Percentiles rank a stretch among this genome's conserved stretches.
Evolutionary conservation across 1,284 basidiomycete species (phyloP).

Genomic region (Trichosporon asahii): DNA sequence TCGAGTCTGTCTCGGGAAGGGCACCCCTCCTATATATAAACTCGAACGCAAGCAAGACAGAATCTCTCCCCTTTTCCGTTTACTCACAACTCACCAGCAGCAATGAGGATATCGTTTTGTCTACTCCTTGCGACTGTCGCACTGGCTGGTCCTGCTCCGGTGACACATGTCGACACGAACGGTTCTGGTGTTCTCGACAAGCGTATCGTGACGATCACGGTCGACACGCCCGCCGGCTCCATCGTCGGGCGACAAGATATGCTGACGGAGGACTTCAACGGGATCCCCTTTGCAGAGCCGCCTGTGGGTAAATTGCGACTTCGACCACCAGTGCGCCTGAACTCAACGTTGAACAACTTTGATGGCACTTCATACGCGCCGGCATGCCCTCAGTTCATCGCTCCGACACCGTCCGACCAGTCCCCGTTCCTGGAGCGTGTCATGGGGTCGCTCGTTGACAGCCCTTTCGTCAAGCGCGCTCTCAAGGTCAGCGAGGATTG

Average conservation of each 20-base stretch:
- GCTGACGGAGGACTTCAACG: constrained; percentile 34
- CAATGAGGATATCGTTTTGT: no score
- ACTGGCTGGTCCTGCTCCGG: no score
- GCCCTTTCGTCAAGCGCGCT: constrained; percentile 5
- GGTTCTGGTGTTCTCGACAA: neutral
- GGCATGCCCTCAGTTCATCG: constrained; percentile 20
- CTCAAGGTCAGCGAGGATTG: constrained; percentile 29
- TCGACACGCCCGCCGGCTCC: constrained; percentile 17
- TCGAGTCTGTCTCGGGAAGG: no score
- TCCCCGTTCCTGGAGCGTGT: constrained; percentile 8
- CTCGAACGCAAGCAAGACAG: no score
- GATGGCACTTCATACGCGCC: constrained; percentile 13
- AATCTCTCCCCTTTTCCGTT: no score
- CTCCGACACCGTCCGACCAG: constrained; percentile 6
- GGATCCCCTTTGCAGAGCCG: constrained; percentile 64
- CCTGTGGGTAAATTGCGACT: constrained; percentile 15
- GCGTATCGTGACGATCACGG: constrained; percentile 12
- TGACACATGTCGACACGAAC: no score
- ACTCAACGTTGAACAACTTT: constrained; percentile 30
- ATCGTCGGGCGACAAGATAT: constrained; percentile 12
- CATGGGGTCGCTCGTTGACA: neutral
- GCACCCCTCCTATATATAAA: no score
- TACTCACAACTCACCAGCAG: no score
- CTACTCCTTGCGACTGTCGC: no score
- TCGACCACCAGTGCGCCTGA: constrained; percentile 52